These are phyloP conservation scores for Salix suchowensis DNA, from an alignment of 345 rosid species.

Conservation along the genomic window DNA sequence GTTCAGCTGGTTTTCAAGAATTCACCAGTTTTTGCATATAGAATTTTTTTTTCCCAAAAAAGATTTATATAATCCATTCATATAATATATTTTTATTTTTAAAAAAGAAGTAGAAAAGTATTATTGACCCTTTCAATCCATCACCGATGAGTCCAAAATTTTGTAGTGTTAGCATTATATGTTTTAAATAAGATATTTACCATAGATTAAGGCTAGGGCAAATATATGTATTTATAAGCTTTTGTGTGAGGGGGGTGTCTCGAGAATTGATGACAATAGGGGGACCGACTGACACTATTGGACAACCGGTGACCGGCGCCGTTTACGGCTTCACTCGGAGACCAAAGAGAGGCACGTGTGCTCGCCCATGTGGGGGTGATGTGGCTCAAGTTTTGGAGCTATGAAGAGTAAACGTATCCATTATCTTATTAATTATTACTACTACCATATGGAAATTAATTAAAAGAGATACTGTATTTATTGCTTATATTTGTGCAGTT, in stretches of 20 bases:
- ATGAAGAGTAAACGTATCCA: not conserved
- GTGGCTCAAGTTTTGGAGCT: slow-evolving; percentile 19
- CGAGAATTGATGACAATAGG: not conserved
- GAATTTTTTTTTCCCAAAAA: too few relatives aligned
- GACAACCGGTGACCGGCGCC: slow-evolving; percentile 47
- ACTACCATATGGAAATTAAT: not conserved
- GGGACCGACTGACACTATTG: slow-evolving; percentile 30
- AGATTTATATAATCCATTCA: too few relatives aligned
- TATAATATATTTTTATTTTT: too few relatives aligned
- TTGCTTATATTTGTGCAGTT: not conserved
- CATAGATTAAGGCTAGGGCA: not conserved
- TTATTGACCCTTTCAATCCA: too few relatives aligned
- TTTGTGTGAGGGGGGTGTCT: not conserved
- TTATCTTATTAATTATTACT: not conserved
- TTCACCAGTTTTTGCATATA: not conserved
- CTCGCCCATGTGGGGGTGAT: slow-evolving; percentile 39
- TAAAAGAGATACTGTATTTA: not conserved
- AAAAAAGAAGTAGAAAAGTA: too few relatives aligned
- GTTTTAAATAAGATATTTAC: too few relatives aligned
- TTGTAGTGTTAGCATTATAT: too few relatives aligned
- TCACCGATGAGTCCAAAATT: too few relatives aligned
- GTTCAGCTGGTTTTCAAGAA: not conserved
- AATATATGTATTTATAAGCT: not conserved
- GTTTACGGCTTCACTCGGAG: slow-evolving; percentile 33
- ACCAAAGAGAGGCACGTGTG: slow-evolving; percentile 34